phyloP scores from a whole-genome alignment of 306 rosid species.

The Cucumis melo region DNA sequence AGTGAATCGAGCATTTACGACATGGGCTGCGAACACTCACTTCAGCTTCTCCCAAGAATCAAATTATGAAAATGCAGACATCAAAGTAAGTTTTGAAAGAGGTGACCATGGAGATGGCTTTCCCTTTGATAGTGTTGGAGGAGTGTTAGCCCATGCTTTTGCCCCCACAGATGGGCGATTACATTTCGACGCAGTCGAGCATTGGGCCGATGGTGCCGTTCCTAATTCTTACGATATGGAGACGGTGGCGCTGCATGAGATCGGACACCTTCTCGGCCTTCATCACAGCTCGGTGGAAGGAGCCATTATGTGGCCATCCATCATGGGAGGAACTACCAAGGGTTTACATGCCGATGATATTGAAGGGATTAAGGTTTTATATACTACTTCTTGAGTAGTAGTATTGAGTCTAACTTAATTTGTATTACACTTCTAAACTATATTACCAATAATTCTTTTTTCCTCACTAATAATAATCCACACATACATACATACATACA shows the following conservation, averaged over 20 bases:
- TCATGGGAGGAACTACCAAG: background rate
- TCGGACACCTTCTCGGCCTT: background rate
- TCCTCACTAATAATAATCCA: too few relatives aligned
- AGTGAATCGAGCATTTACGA: background rate
- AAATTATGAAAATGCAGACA: background rate
- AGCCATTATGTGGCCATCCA: background rate
- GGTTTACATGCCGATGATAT: background rate
- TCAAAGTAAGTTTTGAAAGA: background rate
- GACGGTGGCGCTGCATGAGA: background rate
- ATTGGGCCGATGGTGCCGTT: background rate
- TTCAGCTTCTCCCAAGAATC: background rate
- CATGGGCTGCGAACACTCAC: slow-evolving; percentile 2
- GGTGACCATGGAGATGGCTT: background rate
- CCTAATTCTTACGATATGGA: background rate
- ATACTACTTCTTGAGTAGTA: background rate
- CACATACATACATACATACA: too few relatives aligned
- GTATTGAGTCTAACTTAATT: too few relatives aligned
- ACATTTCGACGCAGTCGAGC: slow-evolving; percentile 7
- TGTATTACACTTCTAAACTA: too few relatives aligned
- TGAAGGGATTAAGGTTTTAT: background rate
- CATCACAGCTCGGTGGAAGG: background rate
- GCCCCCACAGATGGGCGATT: background rate
- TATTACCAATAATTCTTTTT: too few relatives aligned
- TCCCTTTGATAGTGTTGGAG: background rate
- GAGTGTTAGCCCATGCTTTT: background rate